Conservation (phyloP, 495 filamentous ascomycete genomes). For the Hamigera avellanea region DNA sequence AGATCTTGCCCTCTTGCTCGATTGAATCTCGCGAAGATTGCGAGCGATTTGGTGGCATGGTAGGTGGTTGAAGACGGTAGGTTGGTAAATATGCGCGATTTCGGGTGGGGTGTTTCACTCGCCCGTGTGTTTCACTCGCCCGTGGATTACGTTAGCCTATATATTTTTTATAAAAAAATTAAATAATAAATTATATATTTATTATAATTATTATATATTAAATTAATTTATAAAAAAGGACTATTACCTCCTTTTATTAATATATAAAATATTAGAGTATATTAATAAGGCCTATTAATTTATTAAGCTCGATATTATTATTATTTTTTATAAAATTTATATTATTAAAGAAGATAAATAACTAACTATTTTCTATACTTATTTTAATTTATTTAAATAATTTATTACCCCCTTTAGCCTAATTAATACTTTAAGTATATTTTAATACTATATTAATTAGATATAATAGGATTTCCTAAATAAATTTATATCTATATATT, state of each 20-base stretch:
- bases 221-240: neutral
- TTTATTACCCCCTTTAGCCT: neutral
- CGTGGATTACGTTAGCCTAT: too few species aligned
- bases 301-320: too few species aligned
- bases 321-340: neutral
- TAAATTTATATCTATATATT: too few species aligned
- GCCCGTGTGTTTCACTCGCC: too few species aligned
- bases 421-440: neutral
- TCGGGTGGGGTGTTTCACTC: too few species aligned
- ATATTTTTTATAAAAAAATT: too few species aligned
- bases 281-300: neutral
- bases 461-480: too few species aligned
- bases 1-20: slow-evolving; percentile 1
- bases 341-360: neutral
- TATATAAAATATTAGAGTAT: neutral
- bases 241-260: neutral
- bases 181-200: neutral
- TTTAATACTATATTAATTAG: neutral
- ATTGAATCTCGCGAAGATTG: slow-evolving; percentile 1
- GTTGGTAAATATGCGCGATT: too few species aligned
- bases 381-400: neutral
- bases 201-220: neutral
- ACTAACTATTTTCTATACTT: neutral
- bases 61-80: too few species aligned
- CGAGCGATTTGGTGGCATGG: too few species aligned